phyloP scores from a whole-genome alignment of 2,329 filamentous ascomycete genomes.

The Xylariomycetidae sp. region DNA sequence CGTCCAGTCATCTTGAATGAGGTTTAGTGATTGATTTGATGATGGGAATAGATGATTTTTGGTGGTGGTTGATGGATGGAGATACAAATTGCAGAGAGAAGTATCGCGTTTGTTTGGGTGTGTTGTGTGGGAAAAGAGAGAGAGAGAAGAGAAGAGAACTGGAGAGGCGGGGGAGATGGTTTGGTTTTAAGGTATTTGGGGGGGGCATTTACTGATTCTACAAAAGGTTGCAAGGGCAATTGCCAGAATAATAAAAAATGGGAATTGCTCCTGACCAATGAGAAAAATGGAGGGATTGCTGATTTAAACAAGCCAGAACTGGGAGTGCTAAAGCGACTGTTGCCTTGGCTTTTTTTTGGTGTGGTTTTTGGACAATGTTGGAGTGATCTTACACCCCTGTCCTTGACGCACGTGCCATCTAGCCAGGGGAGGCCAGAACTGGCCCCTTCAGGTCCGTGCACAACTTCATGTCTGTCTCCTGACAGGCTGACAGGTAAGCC shows the following conservation, averaged over 20 bases:
- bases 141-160: conserved; percentile 12
- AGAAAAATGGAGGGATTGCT: conserved; percentile 15
- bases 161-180: conserved; percentile 11
- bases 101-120: conserved; percentile 25
- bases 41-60: conserved; percentile 13
- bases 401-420: conserved; percentile 4
- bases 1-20: conserved; percentile 66
- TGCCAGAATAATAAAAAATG: conserved; percentile 15
- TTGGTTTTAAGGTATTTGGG: too few relatives aligned
- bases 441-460: too few relatives aligned
- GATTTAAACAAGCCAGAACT: conserved; percentile 13
- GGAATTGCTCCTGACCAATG: conserved; percentile 13
- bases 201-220: conserved; percentile 27
- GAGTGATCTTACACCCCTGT: conserved; percentile 3
- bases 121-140: conserved; percentile 20
- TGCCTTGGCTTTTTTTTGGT: conserved; percentile 3
- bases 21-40: conserved; percentile 20
- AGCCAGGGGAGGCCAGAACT: too few relatives aligned
- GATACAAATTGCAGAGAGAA: conserved; percentile 10
- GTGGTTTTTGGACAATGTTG: not conserved
- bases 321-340: conserved; percentile 15
- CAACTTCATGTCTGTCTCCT: too few relatives aligned
- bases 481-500: too few relatives aligned
- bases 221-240: conserved; percentile 7
- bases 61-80: conserved; percentile 28